A percentile compares a stretch with the other conserved stretches of the same genome.
Conservation (phyloP, 2,329 filamentous ascomycete species). For the Cucurbitaria berberidis region DNA sequence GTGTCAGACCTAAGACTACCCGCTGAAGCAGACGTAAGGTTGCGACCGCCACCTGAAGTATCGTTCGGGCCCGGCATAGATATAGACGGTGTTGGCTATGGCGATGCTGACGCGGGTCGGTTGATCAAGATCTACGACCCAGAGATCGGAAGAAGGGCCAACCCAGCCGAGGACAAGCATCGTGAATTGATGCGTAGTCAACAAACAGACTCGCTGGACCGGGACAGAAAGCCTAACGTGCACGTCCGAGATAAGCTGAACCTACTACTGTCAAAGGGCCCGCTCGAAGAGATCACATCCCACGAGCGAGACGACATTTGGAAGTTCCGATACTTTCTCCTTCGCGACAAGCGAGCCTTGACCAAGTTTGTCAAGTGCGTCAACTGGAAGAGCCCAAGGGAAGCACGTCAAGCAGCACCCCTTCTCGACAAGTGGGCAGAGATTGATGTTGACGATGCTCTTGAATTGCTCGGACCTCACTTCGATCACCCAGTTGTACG, state of each 20-base stretch:
- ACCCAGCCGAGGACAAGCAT: constrained; percentile 95
- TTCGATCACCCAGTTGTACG: constrained; percentile 89
- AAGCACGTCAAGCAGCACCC: constrained; percentile 87
- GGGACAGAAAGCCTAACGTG: constrained; percentile 93
- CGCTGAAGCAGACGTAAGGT: constrained; percentile 66
- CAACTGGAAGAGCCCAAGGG: constrained; percentile 85
- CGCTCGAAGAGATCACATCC: constrained; percentile 82
- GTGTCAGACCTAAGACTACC: constrained; percentile 75
- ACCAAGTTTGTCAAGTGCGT: constrained; percentile 99
- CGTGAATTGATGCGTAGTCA: constrained; percentile 89
- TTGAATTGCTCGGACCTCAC: constrained; percentile 89
- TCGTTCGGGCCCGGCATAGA: constrained; percentile 90
- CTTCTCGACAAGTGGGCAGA: constrained; percentile 93
- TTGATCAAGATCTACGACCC: constrained; percentile 91
- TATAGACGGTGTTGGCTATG: constrained; percentile 63
- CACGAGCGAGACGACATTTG: constrained; percentile 97
- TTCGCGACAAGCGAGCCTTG: constrained; percentile 81
- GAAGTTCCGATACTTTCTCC: constrained; percentile 96
- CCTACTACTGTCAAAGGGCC: constrained; percentile 87
- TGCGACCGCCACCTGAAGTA: constrained; percentile 85
- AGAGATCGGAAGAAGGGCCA: constrained; percentile 85
- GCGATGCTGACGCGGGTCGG: constrained; percentile 61
- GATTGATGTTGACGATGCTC: constrained; percentile 94
- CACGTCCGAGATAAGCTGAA: constrained; percentile 95
- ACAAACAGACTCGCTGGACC: constrained; percentile 90